phyloP scores from a whole-genome alignment of 495 filamentous ascomycete genomes.

The Aspergillus nidulans region DNA sequence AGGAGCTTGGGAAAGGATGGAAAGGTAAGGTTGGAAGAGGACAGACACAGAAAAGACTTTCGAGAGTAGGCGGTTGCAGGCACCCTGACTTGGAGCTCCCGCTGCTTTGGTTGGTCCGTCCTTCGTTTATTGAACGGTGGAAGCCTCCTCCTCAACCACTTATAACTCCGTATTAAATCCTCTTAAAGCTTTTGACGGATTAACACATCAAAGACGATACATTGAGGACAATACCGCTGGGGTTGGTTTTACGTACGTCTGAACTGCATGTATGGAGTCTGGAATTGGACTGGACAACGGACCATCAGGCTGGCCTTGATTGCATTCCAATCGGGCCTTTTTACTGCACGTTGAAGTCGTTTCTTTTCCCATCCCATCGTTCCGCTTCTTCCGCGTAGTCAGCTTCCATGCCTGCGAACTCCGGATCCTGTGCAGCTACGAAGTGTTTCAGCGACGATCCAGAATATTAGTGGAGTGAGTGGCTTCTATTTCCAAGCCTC shows the following conservation, averaged over 20 bases:
- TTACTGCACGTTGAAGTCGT: background rate
- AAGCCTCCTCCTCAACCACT: background rate
- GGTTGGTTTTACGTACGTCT: background rate
- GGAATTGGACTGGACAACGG: no score
- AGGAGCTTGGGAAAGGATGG: background rate
- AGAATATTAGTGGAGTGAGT: background rate
- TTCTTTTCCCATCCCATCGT: background rate
- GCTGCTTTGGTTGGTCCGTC: conserved; percentile 4
- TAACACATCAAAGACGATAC: background rate
- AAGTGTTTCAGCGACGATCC: conserved; percentile 4
- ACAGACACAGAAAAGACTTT: conserved; percentile 17
- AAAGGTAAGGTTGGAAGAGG: conserved; percentile 14
- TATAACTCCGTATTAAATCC: background rate
- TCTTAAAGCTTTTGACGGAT: background rate
- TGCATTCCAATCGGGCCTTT: conserved; percentile 1
- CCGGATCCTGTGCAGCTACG: background rate
- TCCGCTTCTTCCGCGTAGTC: background rate
- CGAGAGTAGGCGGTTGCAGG: conserved; percentile 8
- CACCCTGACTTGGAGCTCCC: conserved; percentile 7
- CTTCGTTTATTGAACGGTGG: conserved; percentile 2
- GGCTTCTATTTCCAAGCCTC: background rate
- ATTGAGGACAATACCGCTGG: no score
- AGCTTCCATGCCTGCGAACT: background rate
- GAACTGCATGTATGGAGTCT: background rate
- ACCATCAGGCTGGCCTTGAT: background rate